Evolutionary conservation across 805 yeast genomes (phyloP), one percentile per base, ranked within the genome.

Genomic region (Starmerella bombicola): DNA sequence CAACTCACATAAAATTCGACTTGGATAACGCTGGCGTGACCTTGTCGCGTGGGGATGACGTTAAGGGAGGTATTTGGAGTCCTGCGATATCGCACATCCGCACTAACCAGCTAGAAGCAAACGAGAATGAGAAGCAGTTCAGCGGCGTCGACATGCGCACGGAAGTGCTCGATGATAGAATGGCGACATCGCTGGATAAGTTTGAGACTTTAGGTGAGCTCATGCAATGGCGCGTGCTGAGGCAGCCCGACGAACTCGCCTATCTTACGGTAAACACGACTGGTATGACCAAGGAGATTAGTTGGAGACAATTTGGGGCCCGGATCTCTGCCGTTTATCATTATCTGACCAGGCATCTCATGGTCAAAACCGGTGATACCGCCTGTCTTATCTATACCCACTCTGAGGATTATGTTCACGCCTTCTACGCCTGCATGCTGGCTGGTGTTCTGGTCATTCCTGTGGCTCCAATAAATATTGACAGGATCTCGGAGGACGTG

Each of bases 351-450:
- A 80, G 72, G 33, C 86, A 82, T 59, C 70, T 74, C 1, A 64
- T 69, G 3, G 56, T 83, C 33, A 68, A 63, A 40, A 67, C 80
- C 2, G 94, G 94, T 0, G 81, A 80, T 39, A 65, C 69, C 47
- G 88, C 84, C 3, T 68, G 85, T 3, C 63, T 91, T 52, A 78
- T 85, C 78, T 85, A 83, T 56, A 79, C 93, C 0, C 71, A 88
- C 34, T 75, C 85, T 1, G 95, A 86, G 42, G 97, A 91, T 46
- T 88, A 74, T 54, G 73, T 79, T 4, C 74, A 83, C 22, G 83
- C 93, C 2, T 66, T 85, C 1, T 75, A 77, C 59, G 96, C 98
- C 0, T 88, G 97, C 56, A 71, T 88, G 57, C 61, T 78, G 41
- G 71, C 85, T 39, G 95, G 95, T 42, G 55, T 84, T 4, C 69